Base-by-base conservation (phyloP, 1,284 basidiomycete species). In the Ceratobasidium sp. region DNA sequence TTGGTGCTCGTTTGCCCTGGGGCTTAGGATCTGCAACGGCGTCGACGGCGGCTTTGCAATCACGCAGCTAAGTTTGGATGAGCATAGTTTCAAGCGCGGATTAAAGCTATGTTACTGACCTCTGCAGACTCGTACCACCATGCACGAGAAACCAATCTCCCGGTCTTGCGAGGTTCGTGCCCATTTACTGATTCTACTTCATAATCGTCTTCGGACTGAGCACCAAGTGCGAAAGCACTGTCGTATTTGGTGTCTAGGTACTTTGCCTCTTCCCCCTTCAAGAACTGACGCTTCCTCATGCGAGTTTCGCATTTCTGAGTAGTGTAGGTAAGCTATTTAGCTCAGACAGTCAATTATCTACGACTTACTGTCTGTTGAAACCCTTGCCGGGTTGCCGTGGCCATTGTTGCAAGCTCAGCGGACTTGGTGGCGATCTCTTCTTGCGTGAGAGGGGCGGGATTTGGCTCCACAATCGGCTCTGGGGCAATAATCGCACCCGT, bases 161-260 rank as follows among this genome's bases (percentile, higher is more conserved):
- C 57, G 15, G 57, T 61, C 15, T 61, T 61, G 23, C 57, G 57
- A 33, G 57, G 57, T 38, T 61, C 33, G 33, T 33, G 33, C 33
- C 33, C 33, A 33, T 33, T 33, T 33, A 33, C 33, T 33, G 33
- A 33, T 33, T 33, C 33, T 33, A 33, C 33, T 33, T 33, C 33
- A 33, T 33, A 33, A 33, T 33, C 33, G 33, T 33, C 33, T 33
- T 33, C 54, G 6, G 54, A 57, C 12, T n/a, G n/a, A 10, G 54
- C 54, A 10, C 54, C 54, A 57, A 57, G n/a, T 20, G 54, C n/a
- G n/a, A 57, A 28, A 23, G 28, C 54, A 20, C 12, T 23, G 28
- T 57, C 54, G n/a, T 57, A 57, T n/a, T 57, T 10, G 10, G 54
- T n/a, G 9, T n/a, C 54, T 15, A 33, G 57, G 26, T 61, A 61